A percentile compares a stretch with the other conserved stretches of the same genome.
Evolutionary conservation across 108 stramenopile species (phyloP).

Genomic region (Cyclotella baltica): DNA sequence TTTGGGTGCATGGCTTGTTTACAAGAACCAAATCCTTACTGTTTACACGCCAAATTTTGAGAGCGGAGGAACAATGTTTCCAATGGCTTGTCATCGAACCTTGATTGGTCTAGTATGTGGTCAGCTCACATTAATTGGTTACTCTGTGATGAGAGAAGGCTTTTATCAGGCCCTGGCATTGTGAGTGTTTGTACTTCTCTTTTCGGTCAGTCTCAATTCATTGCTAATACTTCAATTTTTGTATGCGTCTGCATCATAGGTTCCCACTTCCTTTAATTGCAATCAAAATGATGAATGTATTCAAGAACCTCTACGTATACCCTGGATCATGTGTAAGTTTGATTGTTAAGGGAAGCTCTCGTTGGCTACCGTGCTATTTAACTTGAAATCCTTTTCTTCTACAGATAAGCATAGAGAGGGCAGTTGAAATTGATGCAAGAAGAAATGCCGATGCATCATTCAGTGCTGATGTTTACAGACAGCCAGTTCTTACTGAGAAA

Average conservation of each 20-base stretch:
- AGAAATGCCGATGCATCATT: constrained; percentile 30
- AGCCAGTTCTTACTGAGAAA: constrained; percentile 80
- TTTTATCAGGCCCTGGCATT: constrained; percentile 47
- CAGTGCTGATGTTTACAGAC: constrained; percentile 64
- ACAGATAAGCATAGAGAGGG: constrained; percentile 41
- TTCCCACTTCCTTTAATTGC: constrained; percentile 63
- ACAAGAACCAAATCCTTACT: constrained; percentile 90
- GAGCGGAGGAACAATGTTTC: constrained; percentile 72
- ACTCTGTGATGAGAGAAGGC: constrained; percentile 49
- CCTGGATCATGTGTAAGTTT: constrained; percentile 50
- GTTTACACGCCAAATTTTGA: constrained; percentile 74
- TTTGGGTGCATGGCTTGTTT: constrained; percentile 77
- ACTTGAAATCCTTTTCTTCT: neutral
- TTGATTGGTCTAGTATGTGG: constrained; percentile 59
- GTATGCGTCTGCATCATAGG: constrained; percentile 10
- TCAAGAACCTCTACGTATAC: constrained; percentile 51
- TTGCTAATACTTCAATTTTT: neutral
- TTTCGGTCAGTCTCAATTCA: neutral
- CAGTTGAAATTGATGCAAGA: constrained; percentile 57
- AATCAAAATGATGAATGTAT: constrained; percentile 58
- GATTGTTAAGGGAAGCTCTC: neutral
- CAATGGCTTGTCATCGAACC: constrained; percentile 65
- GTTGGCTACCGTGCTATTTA: neutral
- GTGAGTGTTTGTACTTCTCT: neutral
- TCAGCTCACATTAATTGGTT: constrained; percentile 62